Conservation (phyloP, 208 protist species). For the Crithidia thermophila region DNA sequence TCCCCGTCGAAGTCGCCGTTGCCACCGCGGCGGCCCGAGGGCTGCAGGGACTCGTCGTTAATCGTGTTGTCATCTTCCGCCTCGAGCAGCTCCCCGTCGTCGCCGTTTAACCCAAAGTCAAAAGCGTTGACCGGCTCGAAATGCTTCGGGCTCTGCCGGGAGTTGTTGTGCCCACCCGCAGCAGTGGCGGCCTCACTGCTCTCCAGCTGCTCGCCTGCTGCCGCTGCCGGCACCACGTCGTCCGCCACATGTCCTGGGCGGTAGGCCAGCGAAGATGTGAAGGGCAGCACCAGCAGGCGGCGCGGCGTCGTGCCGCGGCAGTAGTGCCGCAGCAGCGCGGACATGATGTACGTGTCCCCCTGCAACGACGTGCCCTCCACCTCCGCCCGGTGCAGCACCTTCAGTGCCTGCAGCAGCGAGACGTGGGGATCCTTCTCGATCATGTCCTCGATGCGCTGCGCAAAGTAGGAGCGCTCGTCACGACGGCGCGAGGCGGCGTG, state of each 20-base stretch:
- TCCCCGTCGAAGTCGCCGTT: conserved; percentile 24
- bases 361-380: conserved; percentile 81
- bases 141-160: not conserved
- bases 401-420: conserved; percentile 70
- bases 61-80: conserved; percentile 21
- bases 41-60: conserved; percentile 17
- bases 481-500: conserved; percentile 40
- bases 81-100: conserved; percentile 42
- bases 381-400: conserved; percentile 77
- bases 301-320: conserved; percentile 70
- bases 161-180: not conserved
- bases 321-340: conserved; percentile 55
- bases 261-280: conserved; percentile 51
- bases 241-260: conserved; percentile 31
- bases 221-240: not conserved
- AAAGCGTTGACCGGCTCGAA: conserved; percentile 36
- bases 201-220: not conserved
- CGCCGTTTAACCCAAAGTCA: conserved; percentile 32
- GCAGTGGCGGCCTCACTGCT: not conserved
- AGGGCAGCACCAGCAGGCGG: conserved; percentile 48
- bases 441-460: conserved; percentile 64
- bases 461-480: conserved; percentile 76
- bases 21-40: conserved; percentile 5
- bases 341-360: conserved; percentile 70
- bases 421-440: conserved; percentile 35